Evolutionary conservation across 2,329 filamentous ascomycete genomes (phyloP), one percentile per base, ranked within the genome.

Genomic region (Grosmannia serpens): DNA sequence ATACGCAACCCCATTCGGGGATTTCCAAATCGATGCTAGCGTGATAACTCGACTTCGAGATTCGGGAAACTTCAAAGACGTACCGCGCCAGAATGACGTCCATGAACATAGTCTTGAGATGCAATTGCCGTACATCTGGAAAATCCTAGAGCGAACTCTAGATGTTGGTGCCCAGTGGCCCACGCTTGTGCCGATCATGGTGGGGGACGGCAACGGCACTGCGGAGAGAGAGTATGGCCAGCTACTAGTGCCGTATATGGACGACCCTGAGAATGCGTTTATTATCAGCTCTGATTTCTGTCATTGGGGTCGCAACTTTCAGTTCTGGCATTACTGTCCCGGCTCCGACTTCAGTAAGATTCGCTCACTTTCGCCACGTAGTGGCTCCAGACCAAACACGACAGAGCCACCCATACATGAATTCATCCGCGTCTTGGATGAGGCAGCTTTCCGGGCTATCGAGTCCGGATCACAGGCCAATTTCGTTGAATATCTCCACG

Each of bases 241-340:
- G 29, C 69, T 91, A n/a, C 76, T 99, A 9, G 82, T 88, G 1
- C 85, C 87, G 0, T 95, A 94, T 69, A 74, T 99, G 8, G 76
- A 78, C 38, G 87, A 96, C 64, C 82, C 86, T 0, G 75, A 79
- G 15, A 95, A 89, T 61, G 84, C 86, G 1, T 96, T 97, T 69
- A 81, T 99, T 61, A 81, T 97, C 62, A 94, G 88, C 70, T 96
- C 91, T 1, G 94, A 99, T 70, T 99, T 99, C 70, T 96, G 92
- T 63, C 94, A 99, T 71, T 99, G 94, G 94, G 94, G 94, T 13
- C 65, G 77, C 0, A 80, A 89, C 54, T 99, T 96, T 71, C 76
- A 80, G 58, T 99, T 97, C 71, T 89, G 85, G 31, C 87, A 87
- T 60, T 96, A 96, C 70, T 79, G 84, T 35, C 74, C 81, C 60